These are phyloP conservation scores for Taxawa tesnikishii DNA, from an alignment of 2,329 filamentous ascomycete genomes.

Conservation along the genomic window DNA sequence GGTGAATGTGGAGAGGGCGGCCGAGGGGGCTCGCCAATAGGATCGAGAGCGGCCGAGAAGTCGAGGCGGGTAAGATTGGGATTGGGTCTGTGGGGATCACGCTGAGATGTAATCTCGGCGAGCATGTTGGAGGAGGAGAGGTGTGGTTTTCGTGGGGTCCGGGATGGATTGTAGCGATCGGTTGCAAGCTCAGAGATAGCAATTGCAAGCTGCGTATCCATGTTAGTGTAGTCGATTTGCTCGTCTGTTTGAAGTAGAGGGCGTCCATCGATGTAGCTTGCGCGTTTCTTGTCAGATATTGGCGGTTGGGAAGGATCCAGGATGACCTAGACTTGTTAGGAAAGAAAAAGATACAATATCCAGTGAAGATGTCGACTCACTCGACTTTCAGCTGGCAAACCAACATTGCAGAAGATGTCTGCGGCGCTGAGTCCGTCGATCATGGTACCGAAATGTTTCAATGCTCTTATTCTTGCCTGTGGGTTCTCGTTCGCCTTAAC, in stretches of 20 bases:
- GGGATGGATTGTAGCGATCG: background rate
- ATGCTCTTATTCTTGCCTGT: conserved; percentile 11
- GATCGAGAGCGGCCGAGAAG: conserved; percentile 38
- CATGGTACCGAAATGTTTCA: conserved; percentile 43
- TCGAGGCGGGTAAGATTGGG: conserved; percentile 19
- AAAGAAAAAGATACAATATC: conserved; percentile 2
- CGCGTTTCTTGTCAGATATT: conserved; percentile 39
- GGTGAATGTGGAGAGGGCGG: conserved; percentile 14
- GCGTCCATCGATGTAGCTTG: conserved; percentile 42
- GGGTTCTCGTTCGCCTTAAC: too few species aligned
- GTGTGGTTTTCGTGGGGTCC: conserved; percentile 11
- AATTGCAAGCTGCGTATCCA: conserved; percentile 20
- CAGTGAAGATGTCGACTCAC: conserved; percentile 1
- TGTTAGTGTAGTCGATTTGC: conserved; percentile 29
- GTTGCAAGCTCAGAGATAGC: conserved; percentile 15
- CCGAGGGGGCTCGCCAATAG: conserved; percentile 31
- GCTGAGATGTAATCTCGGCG: conserved; percentile 5
- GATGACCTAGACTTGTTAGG: conserved; percentile 4
- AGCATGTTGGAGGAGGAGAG: conserved; percentile 9
- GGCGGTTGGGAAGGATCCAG: conserved; percentile 54
- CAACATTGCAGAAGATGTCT: conserved; percentile 46
- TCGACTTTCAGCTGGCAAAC: conserved; percentile 25
- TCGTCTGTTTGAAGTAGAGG: conserved; percentile 41
- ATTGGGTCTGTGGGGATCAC: conserved; percentile 17
- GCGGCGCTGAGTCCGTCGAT: conserved; percentile 51